These are phyloP conservation scores for Annulohypoxylon truncatum DNA, from an alignment of 2,329 filamentous ascomycete species.

Conservation along the genomic window DNA sequence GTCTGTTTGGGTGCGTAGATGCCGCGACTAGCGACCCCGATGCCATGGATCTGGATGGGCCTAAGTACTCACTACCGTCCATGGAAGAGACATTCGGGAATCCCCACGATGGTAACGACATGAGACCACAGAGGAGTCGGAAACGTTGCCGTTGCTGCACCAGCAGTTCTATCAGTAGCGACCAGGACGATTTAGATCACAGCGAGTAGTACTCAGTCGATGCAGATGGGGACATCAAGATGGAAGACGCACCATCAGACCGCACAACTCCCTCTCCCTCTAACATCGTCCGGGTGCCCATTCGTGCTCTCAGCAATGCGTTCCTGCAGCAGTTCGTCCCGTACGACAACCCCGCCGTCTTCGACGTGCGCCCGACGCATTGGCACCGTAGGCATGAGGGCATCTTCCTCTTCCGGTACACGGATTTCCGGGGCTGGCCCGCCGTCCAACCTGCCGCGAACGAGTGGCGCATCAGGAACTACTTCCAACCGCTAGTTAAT, in stretches of 20 bases:
- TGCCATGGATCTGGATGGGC: background rate
- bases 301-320: background rate
- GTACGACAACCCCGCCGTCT: conserved; percentile 33
- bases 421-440: conserved; percentile 31
- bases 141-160: background rate
- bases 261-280: background rate
- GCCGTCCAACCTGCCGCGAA: conserved; percentile 32
- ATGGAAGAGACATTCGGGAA: conserved; percentile 9
- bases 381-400: conserved; percentile 29
- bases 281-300: conserved; percentile 30
- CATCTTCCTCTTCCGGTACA: conserved; percentile 39
- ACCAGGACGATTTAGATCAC: background rate
- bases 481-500: conserved; percentile 25
- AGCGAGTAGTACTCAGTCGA: conserved; percentile 28
- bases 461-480: conserved; percentile 14
- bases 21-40: background rate
- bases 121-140: background rate
- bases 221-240: conserved; percentile 31
- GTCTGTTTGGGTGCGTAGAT: background rate
- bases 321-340: conserved; percentile 27
- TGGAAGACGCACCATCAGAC: conserved; percentile 22
- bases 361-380: conserved; percentile 23
- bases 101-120: background rate
- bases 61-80: background rate
- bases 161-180: background rate